Conservation (phyloP, 73 alveolate species). For the Symbiodinium pilosum region DNA sequence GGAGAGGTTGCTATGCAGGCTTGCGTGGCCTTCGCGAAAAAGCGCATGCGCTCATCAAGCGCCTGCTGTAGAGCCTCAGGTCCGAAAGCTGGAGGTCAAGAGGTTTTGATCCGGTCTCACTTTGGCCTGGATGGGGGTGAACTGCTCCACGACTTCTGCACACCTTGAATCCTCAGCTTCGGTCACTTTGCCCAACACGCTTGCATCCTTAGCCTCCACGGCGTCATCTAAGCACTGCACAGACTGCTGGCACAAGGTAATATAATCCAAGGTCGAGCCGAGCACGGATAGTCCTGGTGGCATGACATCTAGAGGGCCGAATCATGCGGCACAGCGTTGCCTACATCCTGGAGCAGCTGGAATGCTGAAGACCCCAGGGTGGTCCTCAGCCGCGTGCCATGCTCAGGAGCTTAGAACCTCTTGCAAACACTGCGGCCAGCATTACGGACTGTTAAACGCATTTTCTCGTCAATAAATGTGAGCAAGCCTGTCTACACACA, state of each 20-base stretch:
- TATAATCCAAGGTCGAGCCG: slow-evolving; percentile 54
- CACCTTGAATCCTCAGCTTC: neutral
- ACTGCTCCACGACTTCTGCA: neutral
- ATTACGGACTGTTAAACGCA: too few species aligned
- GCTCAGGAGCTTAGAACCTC: too few species aligned
- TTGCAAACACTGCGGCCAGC: too few species aligned
- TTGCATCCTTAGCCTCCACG: neutral
- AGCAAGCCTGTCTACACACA: too few species aligned
- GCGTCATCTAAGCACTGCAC: neutral
- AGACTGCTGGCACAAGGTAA: slow-evolving; percentile 62
- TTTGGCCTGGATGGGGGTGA: neutral
- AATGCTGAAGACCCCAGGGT: slow-evolving; percentile 27
- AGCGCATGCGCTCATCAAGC: slow-evolving; percentile 4
- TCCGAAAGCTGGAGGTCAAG: too few species aligned
- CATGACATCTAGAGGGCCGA: neutral
- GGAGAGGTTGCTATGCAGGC: neutral
- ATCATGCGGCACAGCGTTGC: neutral
- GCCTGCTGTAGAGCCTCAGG: neutral
- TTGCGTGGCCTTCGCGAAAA: neutral
- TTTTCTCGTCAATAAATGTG: too few species aligned
- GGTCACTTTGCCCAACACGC: neutral
- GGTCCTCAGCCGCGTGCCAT: slow-evolving; percentile 59
- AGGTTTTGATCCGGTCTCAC: too few species aligned
- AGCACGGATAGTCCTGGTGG: slow-evolving; percentile 31
- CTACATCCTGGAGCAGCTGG: slow-evolving; percentile 53